Percentiles rank a stretch among this genome's conserved stretches.
Evolutionary conservation across 2,329 filamentous ascomycete genomes (phyloP).

Genomic region (Cladophialophora exuberans): DNA sequence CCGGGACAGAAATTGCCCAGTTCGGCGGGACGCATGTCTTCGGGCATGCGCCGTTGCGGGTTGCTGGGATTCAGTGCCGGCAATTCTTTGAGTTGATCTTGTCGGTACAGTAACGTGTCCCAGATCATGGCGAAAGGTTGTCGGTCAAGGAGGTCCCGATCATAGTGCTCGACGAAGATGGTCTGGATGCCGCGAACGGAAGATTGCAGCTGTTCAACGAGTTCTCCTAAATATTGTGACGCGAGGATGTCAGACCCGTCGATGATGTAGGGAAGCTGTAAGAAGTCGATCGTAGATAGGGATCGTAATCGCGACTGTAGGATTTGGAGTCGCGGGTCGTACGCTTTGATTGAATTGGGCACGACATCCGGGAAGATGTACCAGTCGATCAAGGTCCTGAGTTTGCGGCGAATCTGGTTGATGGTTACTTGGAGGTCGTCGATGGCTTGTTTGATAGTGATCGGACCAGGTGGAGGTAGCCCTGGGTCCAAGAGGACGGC

Average conservation of each 20-base stretch:
- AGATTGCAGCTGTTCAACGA: slow-evolving; percentile 30
- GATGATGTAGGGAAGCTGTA: slow-evolving; percentile 29
- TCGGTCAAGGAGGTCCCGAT: slow-evolving; percentile 28
- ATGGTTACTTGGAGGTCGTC: slow-evolving; percentile 22
- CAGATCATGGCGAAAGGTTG: slow-evolving; percentile 29
- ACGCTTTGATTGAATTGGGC: slow-evolving; percentile 30
- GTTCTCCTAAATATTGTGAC: slow-evolving; percentile 23
- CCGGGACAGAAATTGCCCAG: slow-evolving; percentile 32
- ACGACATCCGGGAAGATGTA: slow-evolving; percentile 32
- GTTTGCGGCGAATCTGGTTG: slow-evolving; percentile 28
- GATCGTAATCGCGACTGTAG: slow-evolving; percentile 24
- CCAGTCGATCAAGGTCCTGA: slow-evolving; percentile 31
- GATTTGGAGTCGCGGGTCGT: slow-evolving; percentile 34
- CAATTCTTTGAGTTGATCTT: slow-evolving; percentile 26
- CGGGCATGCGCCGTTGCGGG: slow-evolving; percentile 22
- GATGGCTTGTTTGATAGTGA: slow-evolving; percentile 27
- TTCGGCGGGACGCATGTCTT: slow-evolving; percentile 22
- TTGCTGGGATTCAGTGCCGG: slow-evolving; percentile 22
- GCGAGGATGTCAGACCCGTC: slow-evolving; percentile 27
- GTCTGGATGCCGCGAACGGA: slow-evolving; percentile 29
- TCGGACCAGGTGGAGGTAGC: slow-evolving; percentile 23
- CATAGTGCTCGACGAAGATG: slow-evolving; percentile 33
- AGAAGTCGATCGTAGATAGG: slow-evolving; percentile 23
- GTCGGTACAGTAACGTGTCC: slow-evolving; percentile 26
- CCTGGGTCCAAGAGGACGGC: neutral